Conservation (phyloP, 352 stramenopile species). For the Elongisporangium senticosum region DNA sequence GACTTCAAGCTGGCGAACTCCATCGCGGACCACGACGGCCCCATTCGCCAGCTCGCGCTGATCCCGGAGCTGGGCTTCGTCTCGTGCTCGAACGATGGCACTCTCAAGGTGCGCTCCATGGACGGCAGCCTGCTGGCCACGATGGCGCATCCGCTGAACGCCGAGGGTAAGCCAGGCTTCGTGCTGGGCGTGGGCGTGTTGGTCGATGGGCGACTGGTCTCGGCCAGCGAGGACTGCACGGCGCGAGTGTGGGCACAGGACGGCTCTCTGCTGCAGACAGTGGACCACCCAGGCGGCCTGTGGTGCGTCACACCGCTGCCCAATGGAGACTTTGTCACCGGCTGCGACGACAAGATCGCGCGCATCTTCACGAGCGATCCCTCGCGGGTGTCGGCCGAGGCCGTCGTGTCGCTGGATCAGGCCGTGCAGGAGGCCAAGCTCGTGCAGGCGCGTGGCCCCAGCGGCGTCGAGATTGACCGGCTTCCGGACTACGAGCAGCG, state of each 20-base stretch:
- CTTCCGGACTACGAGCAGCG: slow-evolving; percentile 92
- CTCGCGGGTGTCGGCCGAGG: slow-evolving; percentile 52
- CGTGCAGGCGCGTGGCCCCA: slow-evolving; percentile 72
- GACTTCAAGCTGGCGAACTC: slow-evolving; percentile 50
- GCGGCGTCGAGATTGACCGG: slow-evolving; percentile 91
- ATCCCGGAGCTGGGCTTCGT: slow-evolving; percentile 70
- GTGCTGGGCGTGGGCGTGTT: slow-evolving; percentile 69
- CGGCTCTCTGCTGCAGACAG: slow-evolving; percentile 57
- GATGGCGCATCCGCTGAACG: slow-evolving; percentile 75
- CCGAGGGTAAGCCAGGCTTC: slow-evolving; percentile 80
- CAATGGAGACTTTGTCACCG: slow-evolving; percentile 90
- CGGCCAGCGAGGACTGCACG: slow-evolving; percentile 80
- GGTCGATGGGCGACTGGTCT: slow-evolving; percentile 49
- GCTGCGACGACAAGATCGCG: slow-evolving; percentile 91
- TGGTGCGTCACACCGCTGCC: slow-evolving; percentile 79
- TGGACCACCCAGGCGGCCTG: slow-evolving; percentile 79
- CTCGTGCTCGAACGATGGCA: slow-evolving; percentile 83
- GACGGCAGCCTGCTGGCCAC: slow-evolving; percentile 53
- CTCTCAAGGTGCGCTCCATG: slow-evolving; percentile 58
- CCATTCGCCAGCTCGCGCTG: slow-evolving; percentile 64
- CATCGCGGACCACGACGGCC: slow-evolving; percentile 53
- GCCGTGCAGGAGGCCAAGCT: slow-evolving; percentile 54
- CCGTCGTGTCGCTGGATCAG: slow-evolving; percentile 58
- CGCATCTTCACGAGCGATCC: slow-evolving; percentile 89
- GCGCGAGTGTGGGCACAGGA: slow-evolving; percentile 64